Conservation (phyloP, 2,329 filamentous ascomycete species). For the Teratosphaeria nubilosa region DNA sequence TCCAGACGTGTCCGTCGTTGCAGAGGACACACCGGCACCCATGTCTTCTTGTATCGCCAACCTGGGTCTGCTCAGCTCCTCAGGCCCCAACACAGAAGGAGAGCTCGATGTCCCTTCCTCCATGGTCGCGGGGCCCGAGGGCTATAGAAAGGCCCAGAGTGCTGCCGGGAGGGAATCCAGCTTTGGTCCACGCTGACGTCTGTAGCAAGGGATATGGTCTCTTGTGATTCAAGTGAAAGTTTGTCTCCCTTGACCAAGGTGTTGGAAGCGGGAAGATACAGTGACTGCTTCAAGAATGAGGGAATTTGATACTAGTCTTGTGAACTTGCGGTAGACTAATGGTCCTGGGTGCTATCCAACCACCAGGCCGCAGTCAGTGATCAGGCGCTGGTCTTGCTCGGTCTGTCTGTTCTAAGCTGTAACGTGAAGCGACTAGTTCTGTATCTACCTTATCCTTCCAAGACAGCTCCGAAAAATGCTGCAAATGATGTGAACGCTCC, state of each 20-base stretch:
- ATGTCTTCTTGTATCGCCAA: conserved; percentile 4
- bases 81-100: not conserved
- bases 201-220: not conserved
- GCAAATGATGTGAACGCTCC: not conserved
- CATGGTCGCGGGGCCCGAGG: conserved; percentile 7
- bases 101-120: conserved; percentile 2
- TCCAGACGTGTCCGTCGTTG: conserved; percentile 2
- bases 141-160: conserved; percentile 23
- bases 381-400: not conserved
- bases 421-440: not conserved
- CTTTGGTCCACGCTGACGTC: conserved; percentile 1
- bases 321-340: not conserved
- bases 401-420: not conserved
- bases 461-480: not conserved
- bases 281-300: not conserved
- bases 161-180: conserved; percentile 25
- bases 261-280: not conserved
- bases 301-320: not conserved
- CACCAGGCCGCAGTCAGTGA: not conserved
- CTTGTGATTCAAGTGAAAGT: not conserved
- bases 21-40: conserved; percentile 13
- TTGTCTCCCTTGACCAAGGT: not conserved
- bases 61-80: not conserved
- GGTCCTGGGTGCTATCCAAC: not conserved
- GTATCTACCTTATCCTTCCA: not conserved